Conservation (phyloP, 1,284 basidiomycete genomes). For the Ganoderma lingzhi region DNA sequence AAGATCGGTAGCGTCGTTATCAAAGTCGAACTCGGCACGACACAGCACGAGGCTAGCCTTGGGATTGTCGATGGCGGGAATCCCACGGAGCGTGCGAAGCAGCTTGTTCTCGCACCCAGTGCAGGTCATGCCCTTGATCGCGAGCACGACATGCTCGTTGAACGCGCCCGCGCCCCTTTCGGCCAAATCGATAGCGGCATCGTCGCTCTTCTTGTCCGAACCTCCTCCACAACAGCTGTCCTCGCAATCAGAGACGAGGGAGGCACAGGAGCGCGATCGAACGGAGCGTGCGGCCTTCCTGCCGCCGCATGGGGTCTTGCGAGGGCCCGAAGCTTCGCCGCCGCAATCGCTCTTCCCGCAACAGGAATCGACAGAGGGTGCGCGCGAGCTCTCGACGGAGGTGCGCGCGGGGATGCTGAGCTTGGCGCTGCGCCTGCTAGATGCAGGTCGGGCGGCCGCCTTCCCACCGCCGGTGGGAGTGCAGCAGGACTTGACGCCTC, state of each 20-base stretch:
- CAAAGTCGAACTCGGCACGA: conserved; percentile 44
- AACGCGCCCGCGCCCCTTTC: conserved; percentile 23
- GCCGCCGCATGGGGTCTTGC: conserved; percentile 22
- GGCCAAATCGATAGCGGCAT: conserved; percentile 24
- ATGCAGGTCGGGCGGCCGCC: conserved; percentile 15
- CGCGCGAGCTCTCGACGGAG: conserved; percentile 24
- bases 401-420: conserved; percentile 18
- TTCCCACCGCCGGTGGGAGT: conserved; percentile 21
- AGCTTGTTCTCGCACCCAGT: conserved; percentile 46
- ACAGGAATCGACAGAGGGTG: conserved; percentile 34
- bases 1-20: conserved; percentile 32
- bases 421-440: conserved; percentile 24
- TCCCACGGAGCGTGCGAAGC: conserved; percentile 35
- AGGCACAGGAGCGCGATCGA: conserved; percentile 17
- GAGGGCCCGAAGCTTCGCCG: conserved; percentile 17
- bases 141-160: conserved; percentile 35
- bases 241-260: conserved; percentile 32
- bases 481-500: conserved; percentile 41
- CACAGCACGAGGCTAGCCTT: conserved; percentile 45
- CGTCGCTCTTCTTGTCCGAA: conserved; percentile 23
- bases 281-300: conserved; percentile 18
- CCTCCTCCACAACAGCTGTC: conserved; percentile 27
- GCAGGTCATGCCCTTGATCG: conserved; percentile 45
- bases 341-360: conserved; percentile 33
- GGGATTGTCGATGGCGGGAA: conserved; percentile 36